Conservation (phyloP, 2,329 filamentous ascomycete species). For the Penicillium hordei region DNA sequence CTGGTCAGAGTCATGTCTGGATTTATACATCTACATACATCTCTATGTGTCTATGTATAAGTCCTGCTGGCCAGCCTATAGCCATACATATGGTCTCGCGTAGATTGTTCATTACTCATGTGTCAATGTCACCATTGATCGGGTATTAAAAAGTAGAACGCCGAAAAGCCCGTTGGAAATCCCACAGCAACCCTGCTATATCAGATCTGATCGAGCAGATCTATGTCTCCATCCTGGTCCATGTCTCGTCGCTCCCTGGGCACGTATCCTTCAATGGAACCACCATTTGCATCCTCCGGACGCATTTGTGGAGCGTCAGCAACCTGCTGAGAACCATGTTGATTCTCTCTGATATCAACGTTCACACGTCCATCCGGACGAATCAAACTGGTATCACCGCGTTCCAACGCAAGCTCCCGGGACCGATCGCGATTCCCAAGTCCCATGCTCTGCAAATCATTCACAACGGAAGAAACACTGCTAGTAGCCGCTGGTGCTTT, state of each 20-base stretch:
- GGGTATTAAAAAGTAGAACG: constrained; percentile 24
- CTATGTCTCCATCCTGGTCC: constrained; percentile 51
- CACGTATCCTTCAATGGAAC: constrained; percentile 45
- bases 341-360: constrained; percentile 38
- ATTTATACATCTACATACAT: background rate
- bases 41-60: background rate
- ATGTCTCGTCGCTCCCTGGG: constrained; percentile 27
- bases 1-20: constrained; percentile 7
- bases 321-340: constrained; percentile 13
- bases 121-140: constrained; percentile 12
- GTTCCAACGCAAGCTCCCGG: constrained; percentile 38
- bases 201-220: constrained; percentile 42
- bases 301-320: constrained; percentile 35
- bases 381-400: constrained; percentile 32
- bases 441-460: constrained; percentile 28
- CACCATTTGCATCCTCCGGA: constrained; percentile 36
- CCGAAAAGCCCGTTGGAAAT: constrained; percentile 13
- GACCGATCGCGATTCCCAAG: constrained; percentile 28
- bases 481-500: constrained; percentile 22
- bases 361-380: constrained; percentile 33
- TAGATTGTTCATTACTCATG: constrained; percentile 19
- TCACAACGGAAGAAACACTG: constrained; percentile 22
- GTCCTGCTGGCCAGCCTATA: constrained; percentile 5
- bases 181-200: constrained; percentile 22
- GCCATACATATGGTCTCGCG: constrained; percentile 15